phyloP scores from a whole-genome alignment of 1,284 basidiomycete genomes.

The Uromyces viciae-fabae region DNA sequence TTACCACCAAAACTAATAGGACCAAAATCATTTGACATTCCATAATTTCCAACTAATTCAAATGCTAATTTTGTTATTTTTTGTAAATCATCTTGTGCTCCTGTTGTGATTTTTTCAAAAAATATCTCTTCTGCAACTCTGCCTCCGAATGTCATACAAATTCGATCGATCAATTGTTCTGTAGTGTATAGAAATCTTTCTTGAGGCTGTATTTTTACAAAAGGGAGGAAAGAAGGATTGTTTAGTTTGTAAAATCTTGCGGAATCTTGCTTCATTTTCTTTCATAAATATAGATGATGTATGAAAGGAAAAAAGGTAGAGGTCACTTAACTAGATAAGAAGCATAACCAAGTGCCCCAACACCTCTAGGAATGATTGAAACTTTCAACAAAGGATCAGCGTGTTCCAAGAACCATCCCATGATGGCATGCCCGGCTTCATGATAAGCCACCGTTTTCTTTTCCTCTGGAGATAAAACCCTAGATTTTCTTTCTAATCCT shows the following conservation, averaged over 20 bases:
- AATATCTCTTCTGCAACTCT: constrained; percentile 98
- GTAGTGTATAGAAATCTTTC: constrained; percentile 94
- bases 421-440: constrained; percentile 96
- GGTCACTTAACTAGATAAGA: constrained; percentile 61
- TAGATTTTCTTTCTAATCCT: constrained; percentile 89
- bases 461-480: constrained; percentile 88
- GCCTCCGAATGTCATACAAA: constrained; percentile 99
- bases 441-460: constrained; percentile 99
- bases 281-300: no score
- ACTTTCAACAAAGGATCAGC: constrained; percentile 96
- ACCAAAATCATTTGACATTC: constrained; percentile 91
- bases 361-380: constrained; percentile 94
- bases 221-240: no score
- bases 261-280: no score
- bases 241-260: no score
- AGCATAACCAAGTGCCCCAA: constrained; percentile 93
- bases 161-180: constrained; percentile 88
- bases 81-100: constrained; percentile 71
- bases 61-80: constrained; percentile 98
- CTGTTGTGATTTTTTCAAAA: constrained; percentile 93
- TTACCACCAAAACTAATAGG: constrained; percentile 90
- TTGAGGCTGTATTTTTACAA: constrained; percentile 64
- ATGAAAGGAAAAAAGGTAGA: background rate
- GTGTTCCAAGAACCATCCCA: constrained; percentile 96
- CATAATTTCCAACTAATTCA: constrained; percentile 69